A percentile compares a stretch with the other conserved stretches of the same genome.
These are phyloP conservation scores for Scalesia atractyloides DNA, from an alignment of 129 eudicot species.

Conservation along the genomic window DNA sequence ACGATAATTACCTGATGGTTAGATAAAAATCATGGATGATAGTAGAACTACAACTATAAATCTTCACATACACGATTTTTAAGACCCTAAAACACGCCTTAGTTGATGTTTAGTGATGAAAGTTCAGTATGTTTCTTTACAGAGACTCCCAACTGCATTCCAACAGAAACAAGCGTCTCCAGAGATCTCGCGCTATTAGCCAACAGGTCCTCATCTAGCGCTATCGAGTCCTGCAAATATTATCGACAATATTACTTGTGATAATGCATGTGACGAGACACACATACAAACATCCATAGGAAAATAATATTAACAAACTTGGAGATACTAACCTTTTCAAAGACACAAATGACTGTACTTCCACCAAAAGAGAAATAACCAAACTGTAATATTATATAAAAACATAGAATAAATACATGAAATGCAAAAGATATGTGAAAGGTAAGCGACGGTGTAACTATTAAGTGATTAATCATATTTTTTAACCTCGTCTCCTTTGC, in stretches of 20 bases:
- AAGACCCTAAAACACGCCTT: constrained; percentile 38
- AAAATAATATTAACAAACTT: not conserved
- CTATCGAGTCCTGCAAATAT: constrained; percentile 60
- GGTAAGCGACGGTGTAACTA: not conserved
- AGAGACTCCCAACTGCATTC: constrained; percentile 83
- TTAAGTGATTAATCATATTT: constrained; percentile 2
- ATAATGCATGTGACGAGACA: not conserved
- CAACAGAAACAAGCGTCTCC: constrained; percentile 80
- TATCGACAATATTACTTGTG: constrained; percentile 5
- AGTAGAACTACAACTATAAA: not conserved
- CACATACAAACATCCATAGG: not conserved
- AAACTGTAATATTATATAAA: constrained; percentile 54
- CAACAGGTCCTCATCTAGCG: constrained; percentile 75
- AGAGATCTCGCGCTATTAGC: constrained; percentile 77
- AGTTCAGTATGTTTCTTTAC: constrained; percentile 35
- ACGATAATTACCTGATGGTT: not conserved
- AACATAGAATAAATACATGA: not conserved
- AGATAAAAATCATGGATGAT: not conserved
- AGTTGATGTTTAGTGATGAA: constrained; percentile 33
- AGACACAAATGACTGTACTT: constrained; percentile 89
- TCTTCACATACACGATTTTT: constrained; percentile 4
- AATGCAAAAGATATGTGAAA: constrained; percentile 14
- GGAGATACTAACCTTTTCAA: constrained; percentile 72
- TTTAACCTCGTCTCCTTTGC: constrained; percentile 93
- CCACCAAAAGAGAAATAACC: constrained; percentile 99